Percentiles rank a stretch among this genome's conserved stretches.
These are phyloP conservation scores for Decorospora gaudefroyi DNA, from an alignment of 2,329 filamentous ascomycete species.

Conservation along the genomic window DNA sequence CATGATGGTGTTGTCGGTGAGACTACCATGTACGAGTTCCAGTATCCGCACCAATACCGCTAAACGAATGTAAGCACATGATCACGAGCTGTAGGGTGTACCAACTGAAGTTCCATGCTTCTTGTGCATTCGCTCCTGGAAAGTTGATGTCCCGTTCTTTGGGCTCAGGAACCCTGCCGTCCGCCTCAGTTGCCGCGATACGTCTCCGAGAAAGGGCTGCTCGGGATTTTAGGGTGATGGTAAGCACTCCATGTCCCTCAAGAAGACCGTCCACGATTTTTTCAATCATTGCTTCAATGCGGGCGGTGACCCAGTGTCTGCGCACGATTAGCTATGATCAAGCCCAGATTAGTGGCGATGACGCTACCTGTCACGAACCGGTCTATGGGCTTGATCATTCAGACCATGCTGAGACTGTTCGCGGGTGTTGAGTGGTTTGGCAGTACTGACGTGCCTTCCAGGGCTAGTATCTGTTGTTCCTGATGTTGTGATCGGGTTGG, in stretches of 20 bases:
- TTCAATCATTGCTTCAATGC: conserved; percentile 62
- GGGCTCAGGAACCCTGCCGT: conserved; percentile 16
- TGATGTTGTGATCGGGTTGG: not conserved
- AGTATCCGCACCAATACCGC: conserved; percentile 61
- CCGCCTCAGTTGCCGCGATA: conserved; percentile 1
- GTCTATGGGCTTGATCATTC: not conserved
- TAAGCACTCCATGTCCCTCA: conserved; percentile 52
- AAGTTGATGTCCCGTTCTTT: conserved; percentile 50
- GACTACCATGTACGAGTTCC: conserved; percentile 58
- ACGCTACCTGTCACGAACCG: conserved; percentile 22
- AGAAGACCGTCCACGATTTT: conserved; percentile 59
- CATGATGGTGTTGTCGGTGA: conserved; percentile 54
- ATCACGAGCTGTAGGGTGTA: not conserved
- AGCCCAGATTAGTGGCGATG: not conserved
- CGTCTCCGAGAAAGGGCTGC: conserved; percentile 28
- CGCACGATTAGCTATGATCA: conserved; percentile 8
- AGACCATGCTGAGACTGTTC: not conserved
- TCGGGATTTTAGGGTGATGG: conserved; percentile 55
- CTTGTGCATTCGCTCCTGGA: conserved; percentile 59
- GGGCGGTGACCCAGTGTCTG: conserved; percentile 52
- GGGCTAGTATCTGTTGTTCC: not conserved
- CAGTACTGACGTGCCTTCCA: not conserved
- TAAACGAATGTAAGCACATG: conserved; percentile 32
- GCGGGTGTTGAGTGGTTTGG: not conserved
- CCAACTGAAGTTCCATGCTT: conserved; percentile 63